Percentiles rank a stretch among this genome's conserved stretches.
phyloP scores from a whole-genome alignment of 331 rosid species.

The Rosa hybrid region DNA sequence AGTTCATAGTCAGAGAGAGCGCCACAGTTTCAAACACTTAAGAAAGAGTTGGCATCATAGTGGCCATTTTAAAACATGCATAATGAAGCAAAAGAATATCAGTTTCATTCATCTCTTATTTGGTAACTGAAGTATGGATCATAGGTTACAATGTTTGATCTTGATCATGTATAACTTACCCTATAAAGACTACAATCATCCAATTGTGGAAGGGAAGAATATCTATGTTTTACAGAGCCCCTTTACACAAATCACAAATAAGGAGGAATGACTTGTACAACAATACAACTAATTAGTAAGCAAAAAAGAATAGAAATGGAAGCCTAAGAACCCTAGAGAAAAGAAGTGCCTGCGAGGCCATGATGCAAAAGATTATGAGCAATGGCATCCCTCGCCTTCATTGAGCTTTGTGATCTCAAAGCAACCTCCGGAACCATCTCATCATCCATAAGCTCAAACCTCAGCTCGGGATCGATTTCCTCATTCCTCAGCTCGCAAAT shows the following conservation, averaged over 20 bases:
- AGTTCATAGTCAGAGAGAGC: background rate
- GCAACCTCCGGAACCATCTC: slow-evolving; percentile 71
- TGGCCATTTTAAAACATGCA: background rate
- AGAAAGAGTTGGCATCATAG: background rate
- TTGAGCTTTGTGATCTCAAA: slow-evolving; percentile 56
- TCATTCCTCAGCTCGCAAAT: slow-evolving; percentile 79
- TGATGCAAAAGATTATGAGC: slow-evolving; percentile 93
- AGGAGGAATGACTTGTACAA: slow-evolving; percentile 21
- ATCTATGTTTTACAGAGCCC: slow-evolving; percentile 36
- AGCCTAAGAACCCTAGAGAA: slow-evolving; percentile 39
- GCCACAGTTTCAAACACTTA: background rate
- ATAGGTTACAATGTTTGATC: slow-evolving; percentile 17
- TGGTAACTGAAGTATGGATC: slow-evolving; percentile 29
- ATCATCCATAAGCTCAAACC: slow-evolving; percentile 60
- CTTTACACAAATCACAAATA: slow-evolving; percentile 35
- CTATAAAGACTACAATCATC: slow-evolving; percentile 27
- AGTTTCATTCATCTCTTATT: slow-evolving; percentile 22
- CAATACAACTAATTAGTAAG: slow-evolving; percentile 11
- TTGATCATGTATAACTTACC: slow-evolving; percentile 26
- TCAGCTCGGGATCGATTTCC: slow-evolving; percentile 56
- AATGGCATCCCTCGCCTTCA: slow-evolving; percentile 81
- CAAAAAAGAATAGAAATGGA: slow-evolving; percentile 33
- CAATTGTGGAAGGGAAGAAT: slow-evolving; percentile 37
- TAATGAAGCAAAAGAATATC: slow-evolving; percentile 24
- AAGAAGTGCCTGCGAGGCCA: slow-evolving; percentile 89